Base-by-base conservation (phyloP, 75 land plant genomes). In the Adiantum capillusveneris region DNA sequence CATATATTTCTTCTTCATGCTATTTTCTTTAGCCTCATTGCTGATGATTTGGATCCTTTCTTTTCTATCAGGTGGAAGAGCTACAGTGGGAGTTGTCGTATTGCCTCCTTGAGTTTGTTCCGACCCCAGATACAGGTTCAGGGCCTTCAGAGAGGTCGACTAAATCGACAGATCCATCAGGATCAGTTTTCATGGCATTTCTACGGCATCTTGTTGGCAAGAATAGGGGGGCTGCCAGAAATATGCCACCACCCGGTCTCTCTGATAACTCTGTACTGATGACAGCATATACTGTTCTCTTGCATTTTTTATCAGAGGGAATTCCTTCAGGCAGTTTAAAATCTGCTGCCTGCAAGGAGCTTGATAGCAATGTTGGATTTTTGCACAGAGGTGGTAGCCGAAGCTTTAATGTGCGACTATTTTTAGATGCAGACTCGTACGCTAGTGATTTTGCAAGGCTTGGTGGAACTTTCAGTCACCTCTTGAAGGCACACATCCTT, bases 251-350 rank as follows among this genome's bases (percentile, higher is more conserved):
- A 19, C 75, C 80, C 29, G 87, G 84, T 20, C 67, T 75, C 64
- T 85, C 88, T 49, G 84, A 77, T 58, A 85, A 88, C 34, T 78
- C 87, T 18, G 84, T 83, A 19, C 75, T 93, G 65, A 81, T 93
- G 43, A 90, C 98, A 46, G 63, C 80, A 25, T 93, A 88, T 62
- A 73, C 84, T 27, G 95, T 93, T 25, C 78, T 93, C n/a, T 80
- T 93, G 39, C 90, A 87, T 63, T 78, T 88, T 45, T 61, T 93
- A 34, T 93, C 98, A 43, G 95, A 93, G 64, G 98, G 98, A 1
- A 70, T 83, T 69, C 70, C 72, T 24, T 26, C 65, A 37, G 67
- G 75, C 20, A 67, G 68, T n/a, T 41, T 61, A 36, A 71, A 64
- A 59, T 66, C 61, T 0, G 72, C 62, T 37, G 60, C 60, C 24